phyloP scores from a whole-genome alignment of 2,329 filamentous ascomycete species.

The Periglandula ipomoeae region DNA sequence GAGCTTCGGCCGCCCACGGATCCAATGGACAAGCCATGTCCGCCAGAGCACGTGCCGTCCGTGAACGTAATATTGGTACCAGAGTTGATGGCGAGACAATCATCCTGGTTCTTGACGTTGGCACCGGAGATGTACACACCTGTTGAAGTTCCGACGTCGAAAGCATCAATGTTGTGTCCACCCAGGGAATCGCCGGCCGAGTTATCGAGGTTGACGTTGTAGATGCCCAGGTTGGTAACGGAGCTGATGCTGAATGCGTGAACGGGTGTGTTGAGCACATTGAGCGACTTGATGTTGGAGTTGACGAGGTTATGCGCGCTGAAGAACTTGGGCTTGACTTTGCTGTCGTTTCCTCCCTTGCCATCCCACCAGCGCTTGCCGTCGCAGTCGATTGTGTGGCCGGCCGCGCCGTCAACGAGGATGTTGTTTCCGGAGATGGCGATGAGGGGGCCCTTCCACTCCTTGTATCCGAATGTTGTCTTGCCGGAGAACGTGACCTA shows the following conservation, averaged over 20 bases:
- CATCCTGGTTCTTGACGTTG: constrained; percentile 1
- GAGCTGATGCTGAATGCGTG: background rate
- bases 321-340: constrained; percentile 55
- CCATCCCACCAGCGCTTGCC: constrained; percentile 48
- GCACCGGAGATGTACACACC: background rate
- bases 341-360: constrained; percentile 47
- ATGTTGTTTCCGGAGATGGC: background rate
- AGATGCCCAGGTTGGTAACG: background rate
- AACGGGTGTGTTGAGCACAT: background rate
- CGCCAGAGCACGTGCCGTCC: background rate
- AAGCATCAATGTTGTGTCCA: constrained; percentile 3
- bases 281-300: background rate
- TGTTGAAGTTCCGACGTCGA: background rate
- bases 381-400: constrained; percentile 44
- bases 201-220: constrained; percentile 1
- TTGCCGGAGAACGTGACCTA: constrained; percentile 1
- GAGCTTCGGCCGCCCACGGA: background rate
- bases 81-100: constrained; percentile 4
- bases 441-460: background rate
- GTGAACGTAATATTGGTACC: background rate
- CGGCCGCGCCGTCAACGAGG: background rate
- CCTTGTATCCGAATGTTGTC: background rate
- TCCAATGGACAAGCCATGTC: background rate
- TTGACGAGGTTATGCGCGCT: constrained; percentile 30
- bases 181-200: background rate